These are phyloP conservation scores for Deinandra increscens DNA, from an alignment of 129 eudicot species.

Conservation along the genomic window DNA sequence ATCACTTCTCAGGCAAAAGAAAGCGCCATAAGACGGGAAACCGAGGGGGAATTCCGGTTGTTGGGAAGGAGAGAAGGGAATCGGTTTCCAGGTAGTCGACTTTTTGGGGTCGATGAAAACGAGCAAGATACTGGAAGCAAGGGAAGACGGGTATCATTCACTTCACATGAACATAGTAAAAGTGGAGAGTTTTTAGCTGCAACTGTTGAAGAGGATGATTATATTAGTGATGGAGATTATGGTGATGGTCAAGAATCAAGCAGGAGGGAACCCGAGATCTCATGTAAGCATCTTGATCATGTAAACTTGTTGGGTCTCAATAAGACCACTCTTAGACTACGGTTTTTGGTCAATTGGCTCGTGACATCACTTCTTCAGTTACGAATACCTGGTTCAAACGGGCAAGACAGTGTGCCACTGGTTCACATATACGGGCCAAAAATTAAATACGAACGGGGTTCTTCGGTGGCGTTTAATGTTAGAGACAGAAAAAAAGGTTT, in stretches of 20 bases:
- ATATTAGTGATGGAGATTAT: constrained; percentile 70
- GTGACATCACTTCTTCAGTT: constrained; percentile 91
- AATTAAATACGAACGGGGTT: constrained; percentile 94
- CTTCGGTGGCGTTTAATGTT: constrained; percentile 89
- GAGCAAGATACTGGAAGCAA: constrained; percentile 50
- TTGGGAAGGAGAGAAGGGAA: constrained; percentile 86
- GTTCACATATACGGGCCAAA: constrained; percentile 96
- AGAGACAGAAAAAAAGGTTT: constrained; percentile 65
- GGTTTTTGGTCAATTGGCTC: constrained; percentile 94
- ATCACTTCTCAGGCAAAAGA: constrained; percentile 56
- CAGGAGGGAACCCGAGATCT: constrained; percentile 89
- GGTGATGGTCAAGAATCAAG: constrained; percentile 66
- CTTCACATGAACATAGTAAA: constrained; percentile 57
- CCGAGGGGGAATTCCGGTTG: constrained; percentile 95
- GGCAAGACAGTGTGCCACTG: constrained; percentile 45
- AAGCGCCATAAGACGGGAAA: constrained; percentile 93
- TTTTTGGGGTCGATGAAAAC: constrained; percentile 70
- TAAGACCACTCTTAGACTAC: constrained; percentile 79
- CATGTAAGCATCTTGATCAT: constrained; percentile 92
- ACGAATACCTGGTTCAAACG: constrained; percentile 58
- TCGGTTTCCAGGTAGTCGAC: constrained; percentile 63
- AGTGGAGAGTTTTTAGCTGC: constrained; percentile 47
- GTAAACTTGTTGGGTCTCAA: constrained; percentile 88
- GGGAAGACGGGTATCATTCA: constrained; percentile 84
- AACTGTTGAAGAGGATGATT: constrained; percentile 73